Evolutionary conservation across 2,329 filamentous ascomycete genomes (phyloP), one percentile per base, ranked within the genome.

Genomic region (Talaromyces sp.): DNA sequence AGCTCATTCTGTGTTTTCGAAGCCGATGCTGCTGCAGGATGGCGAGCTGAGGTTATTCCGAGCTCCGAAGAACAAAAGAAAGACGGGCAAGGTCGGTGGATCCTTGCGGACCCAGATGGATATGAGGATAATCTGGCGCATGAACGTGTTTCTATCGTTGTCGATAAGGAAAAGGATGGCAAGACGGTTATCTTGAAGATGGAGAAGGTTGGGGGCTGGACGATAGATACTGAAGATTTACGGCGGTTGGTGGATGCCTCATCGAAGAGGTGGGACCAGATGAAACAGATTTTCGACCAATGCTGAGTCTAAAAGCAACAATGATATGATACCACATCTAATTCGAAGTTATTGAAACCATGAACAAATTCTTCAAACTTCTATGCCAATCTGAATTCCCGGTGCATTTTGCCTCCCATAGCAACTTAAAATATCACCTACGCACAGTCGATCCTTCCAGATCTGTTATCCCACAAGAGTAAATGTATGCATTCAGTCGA

Each of bases 91-190:
- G 67, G 63, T 50, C 69, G 67, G 55, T 96, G 91, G 90, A 77
- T 97, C 2, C 74, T 99, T 52, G 84, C 89, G 6, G 94, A 99
- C 75, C 91, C 91, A 2, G 94, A 99, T 75, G 84, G 86, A 19
- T 87, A 96, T 62, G 94, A 99, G 76, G 94, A 97, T 76, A 84
- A 82, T 8, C 75, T 96, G 39, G 96, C 91, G 68, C 80, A 86
- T 56, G 94, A 99, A 79, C 82, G 75, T n/a, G 78, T 94, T n/a
- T 92, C 87, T 2, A 77, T 96, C 30, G 86, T 94, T 44, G 84
- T 96, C n/a, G 88, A 93, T 68, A 68, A 65, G 50, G 60, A 66
- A 32, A 55, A 59, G 65, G 68, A 55, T n/a, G 81, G 77, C 1
- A 82, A 80, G 63, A 65, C 67, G 11, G 69, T 70, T 30, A 78